These are phyloP conservation scores for Nigrospora osmanthi DNA, from an alignment of 2,329 filamentous ascomycete species.

Conservation along the genomic window DNA sequence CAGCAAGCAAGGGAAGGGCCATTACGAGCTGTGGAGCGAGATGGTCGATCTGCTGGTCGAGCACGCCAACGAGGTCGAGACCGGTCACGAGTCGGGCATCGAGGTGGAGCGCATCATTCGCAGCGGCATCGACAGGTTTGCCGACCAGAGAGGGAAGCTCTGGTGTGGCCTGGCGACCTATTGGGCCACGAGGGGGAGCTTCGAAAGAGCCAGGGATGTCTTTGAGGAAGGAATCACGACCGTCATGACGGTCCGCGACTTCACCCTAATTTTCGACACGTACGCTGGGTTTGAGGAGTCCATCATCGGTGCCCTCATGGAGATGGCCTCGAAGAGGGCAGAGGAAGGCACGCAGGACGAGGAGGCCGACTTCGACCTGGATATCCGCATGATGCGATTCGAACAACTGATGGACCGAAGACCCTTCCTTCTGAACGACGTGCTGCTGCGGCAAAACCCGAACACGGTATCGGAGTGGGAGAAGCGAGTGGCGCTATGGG, in stretches of 20 bases:
- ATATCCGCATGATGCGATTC: slow-evolving; percentile 95
- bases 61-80: slow-evolving; percentile 79
- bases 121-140: slow-evolving; percentile 83
- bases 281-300: slow-evolving; percentile 97
- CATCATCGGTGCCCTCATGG: slow-evolving; percentile 85
- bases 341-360: slow-evolving; percentile 72
- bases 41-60: slow-evolving; percentile 93
- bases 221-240: slow-evolving; percentile 97
- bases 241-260: slow-evolving; percentile 97
- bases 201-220: slow-evolving; percentile 84
- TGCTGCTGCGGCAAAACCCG: slow-evolving; percentile 88
- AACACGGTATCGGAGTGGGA: slow-evolving; percentile 97
- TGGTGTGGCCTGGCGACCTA: slow-evolving; percentile 95
- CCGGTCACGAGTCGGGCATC: slow-evolving; percentile 72
- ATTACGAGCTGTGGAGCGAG: slow-evolving; percentile 95
- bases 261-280: slow-evolving; percentile 91
- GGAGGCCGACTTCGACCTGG: slow-evolving; percentile 85
- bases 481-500: slow-evolving; percentile 93
- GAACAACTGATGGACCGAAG: slow-evolving; percentile 96
- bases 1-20: slow-evolving; percentile 89
- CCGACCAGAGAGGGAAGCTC: slow-evolving; percentile 88
- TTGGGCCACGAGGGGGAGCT: slow-evolving; percentile 88
- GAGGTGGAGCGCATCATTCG: slow-evolving; percentile 88
- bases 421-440: slow-evolving; percentile 93
- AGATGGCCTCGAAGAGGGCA: slow-evolving; percentile 72